Conservation (phyloP, 2,329 filamentous ascomycete genomes). For the Trichoderma breve region DNA sequence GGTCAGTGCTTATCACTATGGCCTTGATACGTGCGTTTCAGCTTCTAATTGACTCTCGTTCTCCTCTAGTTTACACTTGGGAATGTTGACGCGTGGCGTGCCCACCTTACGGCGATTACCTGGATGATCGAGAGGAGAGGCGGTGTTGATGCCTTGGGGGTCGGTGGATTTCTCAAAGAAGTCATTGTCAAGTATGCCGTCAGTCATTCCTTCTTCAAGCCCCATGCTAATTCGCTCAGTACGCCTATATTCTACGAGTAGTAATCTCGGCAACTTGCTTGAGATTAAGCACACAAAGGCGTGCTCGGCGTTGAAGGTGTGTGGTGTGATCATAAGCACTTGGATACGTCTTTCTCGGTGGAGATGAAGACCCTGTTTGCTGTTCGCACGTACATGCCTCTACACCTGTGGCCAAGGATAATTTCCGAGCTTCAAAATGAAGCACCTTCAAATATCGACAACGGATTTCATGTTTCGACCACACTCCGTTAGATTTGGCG, state of each 20-base stretch:
- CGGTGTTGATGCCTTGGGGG: not conserved
- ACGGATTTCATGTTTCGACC: not conserved
- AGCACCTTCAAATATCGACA: not conserved
- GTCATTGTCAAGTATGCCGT: not conserved
- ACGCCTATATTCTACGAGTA: not conserved
- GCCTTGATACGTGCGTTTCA: not conserved
- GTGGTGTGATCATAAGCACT: not conserved
- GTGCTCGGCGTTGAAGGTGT: not conserved
- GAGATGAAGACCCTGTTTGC: not conserved
- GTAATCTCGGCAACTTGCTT: accelerated
- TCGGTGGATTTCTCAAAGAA: not conserved
- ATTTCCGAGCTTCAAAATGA: not conserved
- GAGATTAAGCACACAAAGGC: not conserved
- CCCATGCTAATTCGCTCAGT: not conserved
- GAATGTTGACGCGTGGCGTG: not conserved
- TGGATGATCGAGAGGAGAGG: not conserved
- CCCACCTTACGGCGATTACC: not conserved
- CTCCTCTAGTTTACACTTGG: not conserved
- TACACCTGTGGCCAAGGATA: not conserved
- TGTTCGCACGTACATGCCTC: not conserved
- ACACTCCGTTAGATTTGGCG: not conserved
- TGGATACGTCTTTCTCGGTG: no score
- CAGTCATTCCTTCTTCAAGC: not conserved
- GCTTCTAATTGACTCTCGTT: not conserved
- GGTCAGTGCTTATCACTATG: accelerated